Base-by-base conservation (phyloP, 805 yeast genomes). In the Metschnikowia picachoensis region DNA sequence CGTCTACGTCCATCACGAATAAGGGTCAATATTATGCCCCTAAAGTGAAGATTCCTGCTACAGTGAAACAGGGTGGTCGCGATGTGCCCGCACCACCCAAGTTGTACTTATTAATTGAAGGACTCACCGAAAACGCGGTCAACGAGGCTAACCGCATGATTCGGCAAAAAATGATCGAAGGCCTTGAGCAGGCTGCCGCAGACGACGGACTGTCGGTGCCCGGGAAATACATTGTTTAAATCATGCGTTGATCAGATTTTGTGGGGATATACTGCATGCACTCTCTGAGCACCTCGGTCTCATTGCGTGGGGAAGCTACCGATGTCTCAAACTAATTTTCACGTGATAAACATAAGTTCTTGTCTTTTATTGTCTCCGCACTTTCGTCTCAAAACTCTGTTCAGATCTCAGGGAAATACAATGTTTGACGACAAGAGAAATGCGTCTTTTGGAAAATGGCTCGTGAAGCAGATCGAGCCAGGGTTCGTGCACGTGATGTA, bases 101-200 rank as follows among this genome's bases (percentile, higher is more conserved):
- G 64, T 68, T 92, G 46, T 86, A 85, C 53, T 66, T 92, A 14
- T 70, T 86, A 17, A 80, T 92, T 30, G 98, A 92, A 62, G 90
- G 92, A 2, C 76, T 75, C 13, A 78, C 78, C 7, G 85, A 82
- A 43, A 62, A 66, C 13, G 72, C 81, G 7, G 85, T 89, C 2
- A 62, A 68, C 34, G 70, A 74, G 36, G 89, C 91, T 1, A 81
- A 83, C 45, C 74, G 70, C 16, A 57, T 81, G 49, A 68, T 86
- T 31, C 77, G 81, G 42, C 75, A 73, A 34, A 67, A 72, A 35
- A 78, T 83, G 57, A 67, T 79, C 7, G 80, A 74, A 48, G 89
- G 85, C 2, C 64, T 83, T 16, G 77, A 74, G 49, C 66, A 69
- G 40, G 77, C 78, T 4, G 70, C 73, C 14, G 66, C 67, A 40